Base-by-base conservation (phyloP, 192 early-diverging fungal species). In the Gryganskiella cystojenkinii region DNA sequence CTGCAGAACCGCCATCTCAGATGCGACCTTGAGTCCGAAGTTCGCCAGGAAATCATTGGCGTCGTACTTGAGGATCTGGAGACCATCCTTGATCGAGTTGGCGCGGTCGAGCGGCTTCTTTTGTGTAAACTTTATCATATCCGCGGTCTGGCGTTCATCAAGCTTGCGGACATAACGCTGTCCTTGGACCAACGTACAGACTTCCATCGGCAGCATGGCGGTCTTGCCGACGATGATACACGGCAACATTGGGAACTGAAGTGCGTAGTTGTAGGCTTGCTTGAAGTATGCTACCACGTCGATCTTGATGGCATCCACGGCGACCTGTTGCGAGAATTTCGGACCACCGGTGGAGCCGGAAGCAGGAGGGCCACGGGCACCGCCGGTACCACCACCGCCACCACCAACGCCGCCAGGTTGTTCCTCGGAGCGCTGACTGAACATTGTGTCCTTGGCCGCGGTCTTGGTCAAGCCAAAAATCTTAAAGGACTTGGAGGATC, bases 81-180 rank as follows among this genome's bases (percentile, higher is more conserved):
- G 68, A n/a, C 87, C 90, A n/a, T 90, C 82, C 5, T 72, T 83
- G 63, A 98, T 98, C 58, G 92, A 92, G 61, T 89, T 82, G 57
- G 85, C 84, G 54, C 96, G 92, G 17, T 89, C 84, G 46, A 86
- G 81, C 0, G 97, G 97, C 34, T 82, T 83, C 78, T 92, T 88
- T 64, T 92, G 93, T 0, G 95, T 94, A 67, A 94, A 92, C 27
- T 89, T 93, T 70, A 98, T 96, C 95, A 98, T 96, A 61, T 94
- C 93, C 0, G 94, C 90, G 0, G 94, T 95, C 85, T 96, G 91
- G 30, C 82, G 80, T 43, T 96, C 94, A 67, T 94, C 90, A n/a
- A 97, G 80, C 76, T 95, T 92, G 57, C 90, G 80, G 71, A 84
- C 74, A 67, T 90, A 91, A 53, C 90, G 85, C 82, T 93, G 92